Percentiles rank a stretch among this genome's conserved stretches.
Evolutionary conservation across 2,329 filamentous ascomycete genomes (phyloP).

Genomic region (Plenodomus biglobosus): DNA sequence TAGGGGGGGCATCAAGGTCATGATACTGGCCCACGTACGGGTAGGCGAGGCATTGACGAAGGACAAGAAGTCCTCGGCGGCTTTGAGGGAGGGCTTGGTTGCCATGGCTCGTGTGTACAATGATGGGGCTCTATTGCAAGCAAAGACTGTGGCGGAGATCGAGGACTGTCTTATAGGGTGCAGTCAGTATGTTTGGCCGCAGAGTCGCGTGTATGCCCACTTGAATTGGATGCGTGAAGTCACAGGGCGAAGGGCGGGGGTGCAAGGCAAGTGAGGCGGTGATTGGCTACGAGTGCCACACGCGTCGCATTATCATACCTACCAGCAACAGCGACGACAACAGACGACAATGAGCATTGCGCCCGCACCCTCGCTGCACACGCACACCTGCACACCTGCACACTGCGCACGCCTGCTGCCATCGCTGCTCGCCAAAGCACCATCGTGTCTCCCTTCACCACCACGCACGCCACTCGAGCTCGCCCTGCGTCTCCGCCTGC

Average conservation of each 20-base stretch:
- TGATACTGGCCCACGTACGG: constrained; percentile 58
- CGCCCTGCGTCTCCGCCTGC: constrained; percentile 5
- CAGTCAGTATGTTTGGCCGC: no score
- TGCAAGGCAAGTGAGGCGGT: constrained; percentile 8
- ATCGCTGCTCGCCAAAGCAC: constrained; percentile 3
- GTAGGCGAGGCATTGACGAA: constrained; percentile 95
- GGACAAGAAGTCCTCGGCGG: constrained; percentile 80
- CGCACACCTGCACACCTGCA: no score
- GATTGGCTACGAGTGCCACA: constrained; percentile 25
- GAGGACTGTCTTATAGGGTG: not conserved
- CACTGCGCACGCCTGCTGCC: not conserved
- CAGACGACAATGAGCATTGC: constrained; percentile 3
- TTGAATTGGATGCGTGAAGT: constrained; percentile 17
- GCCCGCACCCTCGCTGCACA: not conserved
- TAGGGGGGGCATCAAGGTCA: constrained; percentile 3
- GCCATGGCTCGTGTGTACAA: constrained; percentile 35
- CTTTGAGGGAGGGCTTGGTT: constrained; percentile 46
- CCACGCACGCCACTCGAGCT: constrained; percentile 5
- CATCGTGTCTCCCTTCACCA: constrained; percentile 11
- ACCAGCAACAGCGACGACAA: constrained; percentile 36
- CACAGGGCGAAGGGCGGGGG: not conserved
- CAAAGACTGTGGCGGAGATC: not conserved
- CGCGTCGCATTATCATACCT: constrained; percentile 21
- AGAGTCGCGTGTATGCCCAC: constrained; percentile 14
- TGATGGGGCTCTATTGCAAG: constrained; percentile 7